Base-by-base conservation (phyloP, 1,139 yeast species). In the Maudiozyma humilis region DNA sequence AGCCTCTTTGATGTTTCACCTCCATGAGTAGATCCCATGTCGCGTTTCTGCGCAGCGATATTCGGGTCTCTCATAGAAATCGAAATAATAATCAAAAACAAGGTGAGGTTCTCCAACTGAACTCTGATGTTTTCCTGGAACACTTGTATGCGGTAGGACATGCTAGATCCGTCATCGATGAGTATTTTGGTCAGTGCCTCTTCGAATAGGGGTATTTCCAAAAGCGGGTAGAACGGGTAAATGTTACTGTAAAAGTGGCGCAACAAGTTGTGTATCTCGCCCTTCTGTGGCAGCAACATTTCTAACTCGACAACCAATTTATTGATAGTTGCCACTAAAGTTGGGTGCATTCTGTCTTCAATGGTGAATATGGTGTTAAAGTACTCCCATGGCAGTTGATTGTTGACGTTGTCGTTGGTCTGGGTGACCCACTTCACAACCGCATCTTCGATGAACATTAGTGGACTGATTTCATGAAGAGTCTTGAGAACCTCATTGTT, bases 141-240 rank as follows among this genome's bases (percentile, higher is more conserved):
- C 4, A 45, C 37, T 33, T 42, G 42, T 10, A 51, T 38, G 32
- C 42, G 40, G 27, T 35, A 48, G 17, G 35, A 32, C 3, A 16
- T n/a, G 17, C 43, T 42, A 5, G 33, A 32, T 10, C 38, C 44
- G 18, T 40, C 34, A 27, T 41, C 39, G 6, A 43, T 35, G 32
- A 50, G 42, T 8, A 49, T 32, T 17, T 44, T 38, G 4, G 33
- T 34, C 27, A 52, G 32, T 14, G 44, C 40, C 4, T 42, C 43
- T 40, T 53, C 56, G 42, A 53, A 53, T 13, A 41, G 29, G 2
- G 42, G 36, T 13, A 53, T 49, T 31, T 53, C 57, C 18, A 53
- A 43, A 29, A 48, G 46, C 10, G 57, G 56, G 27, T 41, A 48
- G 32, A 51, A 46, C 31, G 56, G 57, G 32, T 53, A 53, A 2